Conservation (phyloP, 305 asterid species). For the Withania somnifera region DNA sequence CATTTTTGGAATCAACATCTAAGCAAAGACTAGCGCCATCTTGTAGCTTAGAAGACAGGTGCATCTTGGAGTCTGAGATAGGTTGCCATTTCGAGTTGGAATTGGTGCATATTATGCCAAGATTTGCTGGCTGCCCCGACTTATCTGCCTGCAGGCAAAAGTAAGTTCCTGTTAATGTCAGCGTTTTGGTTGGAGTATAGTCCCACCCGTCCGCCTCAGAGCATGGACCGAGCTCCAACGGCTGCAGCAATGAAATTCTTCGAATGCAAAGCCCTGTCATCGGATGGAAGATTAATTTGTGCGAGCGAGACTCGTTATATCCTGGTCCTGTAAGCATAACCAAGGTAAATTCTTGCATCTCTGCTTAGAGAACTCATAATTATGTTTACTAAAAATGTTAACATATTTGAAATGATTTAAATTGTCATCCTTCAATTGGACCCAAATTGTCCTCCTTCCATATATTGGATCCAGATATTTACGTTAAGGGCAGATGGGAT, state of each 20-base stretch:
- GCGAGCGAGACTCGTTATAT: conserved; percentile 25
- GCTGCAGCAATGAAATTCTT: conserved; percentile 26
- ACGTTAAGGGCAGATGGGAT: background rate
- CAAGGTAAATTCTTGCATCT: background rate
- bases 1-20: conserved; percentile 53
- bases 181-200: conserved; percentile 34
- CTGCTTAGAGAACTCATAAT: background rate
- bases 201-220: conserved; percentile 67
- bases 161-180: conserved; percentile 50
- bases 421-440: no score
- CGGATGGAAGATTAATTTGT: conserved; percentile 72
- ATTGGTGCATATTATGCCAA: conserved; percentile 42
- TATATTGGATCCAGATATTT: background rate
- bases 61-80: conserved; percentile 82
- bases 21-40: conserved; percentile 58
- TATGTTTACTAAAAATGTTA: background rate
- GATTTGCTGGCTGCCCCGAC: conserved; percentile 55
- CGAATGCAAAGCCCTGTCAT: conserved; percentile 65
- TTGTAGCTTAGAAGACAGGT: conserved; percentile 54
- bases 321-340: conserved; percentile 64
- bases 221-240: conserved; percentile 68
- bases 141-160: conserved; percentile 61
- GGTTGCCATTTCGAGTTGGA: conserved; percentile 62
- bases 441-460: background rate
- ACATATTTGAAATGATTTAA: background rate